Conservation (phyloP, 1,284 basidiomycete species). For the Cutaneotrichosporon dermatis region DNA sequence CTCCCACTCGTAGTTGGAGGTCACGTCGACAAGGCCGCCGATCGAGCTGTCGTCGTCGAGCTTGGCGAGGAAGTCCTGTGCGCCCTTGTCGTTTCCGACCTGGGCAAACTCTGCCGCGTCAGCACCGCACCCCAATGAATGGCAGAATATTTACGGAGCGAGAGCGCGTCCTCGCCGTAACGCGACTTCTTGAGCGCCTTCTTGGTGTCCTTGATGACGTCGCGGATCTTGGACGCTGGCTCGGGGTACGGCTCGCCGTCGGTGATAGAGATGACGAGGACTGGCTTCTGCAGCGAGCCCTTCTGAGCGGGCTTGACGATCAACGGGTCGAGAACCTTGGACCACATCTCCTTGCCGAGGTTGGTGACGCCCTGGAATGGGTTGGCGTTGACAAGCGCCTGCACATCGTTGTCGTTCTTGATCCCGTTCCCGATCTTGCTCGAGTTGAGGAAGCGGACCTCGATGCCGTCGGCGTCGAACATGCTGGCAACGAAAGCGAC, state of each 20-base stretch:
- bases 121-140: too few species aligned
- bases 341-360: slow-evolving; percentile 29
- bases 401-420: slow-evolving; percentile 34
- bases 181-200: slow-evolving; percentile 8
- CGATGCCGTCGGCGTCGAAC: slow-evolving; percentile 52
- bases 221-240: slow-evolving; percentile 4
- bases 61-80: slow-evolving; percentile 12
- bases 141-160: background rate
- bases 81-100: slow-evolving; percentile 15
- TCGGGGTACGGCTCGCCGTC: slow-evolving; percentile 27
- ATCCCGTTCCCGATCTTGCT: slow-evolving; percentile 49
- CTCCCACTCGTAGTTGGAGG: slow-evolving; percentile 13
- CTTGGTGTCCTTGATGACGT: slow-evolving; percentile 12
- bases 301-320: slow-evolving; percentile 46
- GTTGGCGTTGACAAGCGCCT: slow-evolving; percentile 6
- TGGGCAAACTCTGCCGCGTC: slow-evolving; percentile 10
- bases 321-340: slow-evolving; percentile 50
- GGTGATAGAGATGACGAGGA: slow-evolving; percentile 49
- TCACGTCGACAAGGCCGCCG: slow-evolving; percentile 13
- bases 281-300: slow-evolving; percentile 48
- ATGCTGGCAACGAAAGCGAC: slow-evolving; percentile 44
- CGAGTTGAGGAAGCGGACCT: slow-evolving; percentile 51
- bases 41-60: slow-evolving; percentile 15
- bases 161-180: slow-evolving; percentile 13
- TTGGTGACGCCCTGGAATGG: slow-evolving; percentile 28